Base-by-base conservation (phyloP, 306 rosid genomes). In the Begonia fuchsioides region DNA sequence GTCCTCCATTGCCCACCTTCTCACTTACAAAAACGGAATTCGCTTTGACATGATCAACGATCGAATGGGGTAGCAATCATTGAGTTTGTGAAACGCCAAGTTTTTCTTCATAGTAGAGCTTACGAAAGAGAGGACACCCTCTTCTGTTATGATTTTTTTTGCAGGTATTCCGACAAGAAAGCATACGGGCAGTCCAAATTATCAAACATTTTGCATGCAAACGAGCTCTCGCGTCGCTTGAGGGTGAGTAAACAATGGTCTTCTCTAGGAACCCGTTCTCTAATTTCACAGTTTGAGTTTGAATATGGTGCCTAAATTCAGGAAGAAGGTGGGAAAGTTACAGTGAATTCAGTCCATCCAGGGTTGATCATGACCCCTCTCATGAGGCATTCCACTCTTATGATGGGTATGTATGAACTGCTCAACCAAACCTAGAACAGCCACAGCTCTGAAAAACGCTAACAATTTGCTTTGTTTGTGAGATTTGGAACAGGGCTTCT, bases 171-270 rank as follows among this genome's bases (percentile, higher is more conserved):
- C 7, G 94, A 84, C 73, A 90, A 90, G 63, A 78, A 15, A 54
- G 95, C 97, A 0, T 90, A 90, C 26, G 97, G 97, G 10, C 97
- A 90, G 46, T 90, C 95, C 71, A 90, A 90, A 60, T 60, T 84
- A 54, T 90, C 95, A 18, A 90, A 84, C 72, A 66, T 84, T 55
- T 62, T 90, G 11, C 97, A 90, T 16, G 71, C 75, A 39, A 81
- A 76, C 4, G 97, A 84, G 66, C 84, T 90, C 32, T 70, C 92
- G 35, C 90, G 82, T 51, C 86, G 73, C 60, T 65, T 84, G 17
- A 38, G 65, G 87, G 97, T 88, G 48, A 80, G 32, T 20, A 20
- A 20, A 20, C 32, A 2, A 20, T 1, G 32, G 48, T 48, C 16
- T 41, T 14, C 35, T 17, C n/a, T n/a, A n/a, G n/a, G n/a, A n/a